These are phyloP conservation scores for Auriculariales sp. DNA, from an alignment of 768 basidiomycete species.

Conservation along the genomic window DNA sequence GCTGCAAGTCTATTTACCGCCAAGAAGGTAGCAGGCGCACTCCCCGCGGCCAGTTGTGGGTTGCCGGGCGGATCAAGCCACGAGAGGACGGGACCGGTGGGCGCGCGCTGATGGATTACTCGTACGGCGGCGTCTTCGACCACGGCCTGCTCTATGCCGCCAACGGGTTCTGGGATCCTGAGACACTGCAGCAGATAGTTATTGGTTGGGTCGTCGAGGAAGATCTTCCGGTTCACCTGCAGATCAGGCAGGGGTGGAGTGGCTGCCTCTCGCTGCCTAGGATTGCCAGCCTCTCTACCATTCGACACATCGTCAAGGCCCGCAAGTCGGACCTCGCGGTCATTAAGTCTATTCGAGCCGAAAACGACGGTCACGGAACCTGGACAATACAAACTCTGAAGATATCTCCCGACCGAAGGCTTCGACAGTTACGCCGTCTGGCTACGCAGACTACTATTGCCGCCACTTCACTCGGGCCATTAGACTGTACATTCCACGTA, in stretches of 20 bases:
- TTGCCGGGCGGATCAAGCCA: neutral
- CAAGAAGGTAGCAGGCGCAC: neutral
- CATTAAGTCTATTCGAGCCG: neutral
- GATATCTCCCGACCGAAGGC: too few relatives aligned
- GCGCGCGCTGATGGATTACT: neutral
- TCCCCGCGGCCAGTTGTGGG: neutral
- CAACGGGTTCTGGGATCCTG: slow-evolving; percentile 1
- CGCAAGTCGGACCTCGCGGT: neutral
- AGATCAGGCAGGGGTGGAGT: neutral
- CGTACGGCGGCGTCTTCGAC: slow-evolving; percentile 1
- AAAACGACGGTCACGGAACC: too few relatives aligned
- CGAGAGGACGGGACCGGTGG: too few relatives aligned
- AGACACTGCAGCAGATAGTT: neutral
- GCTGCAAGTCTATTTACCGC: too few relatives aligned
- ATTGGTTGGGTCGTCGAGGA: slow-evolving; percentile 1
- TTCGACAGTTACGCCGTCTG: too few relatives aligned
- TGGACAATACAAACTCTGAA: too few relatives aligned
- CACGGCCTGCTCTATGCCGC: slow-evolving; percentile 1
- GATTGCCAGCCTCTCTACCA: neutral
- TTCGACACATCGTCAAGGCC: neutral
- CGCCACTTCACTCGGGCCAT: too few relatives aligned
- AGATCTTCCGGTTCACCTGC: neutral
- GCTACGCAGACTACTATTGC: too few relatives aligned
- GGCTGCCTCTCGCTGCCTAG: neutral
- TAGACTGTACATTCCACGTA: too few relatives aligned